Base-by-base conservation (phyloP, 2,329 filamentous ascomycete genomes). In the Arthroderma sp. region DNA sequence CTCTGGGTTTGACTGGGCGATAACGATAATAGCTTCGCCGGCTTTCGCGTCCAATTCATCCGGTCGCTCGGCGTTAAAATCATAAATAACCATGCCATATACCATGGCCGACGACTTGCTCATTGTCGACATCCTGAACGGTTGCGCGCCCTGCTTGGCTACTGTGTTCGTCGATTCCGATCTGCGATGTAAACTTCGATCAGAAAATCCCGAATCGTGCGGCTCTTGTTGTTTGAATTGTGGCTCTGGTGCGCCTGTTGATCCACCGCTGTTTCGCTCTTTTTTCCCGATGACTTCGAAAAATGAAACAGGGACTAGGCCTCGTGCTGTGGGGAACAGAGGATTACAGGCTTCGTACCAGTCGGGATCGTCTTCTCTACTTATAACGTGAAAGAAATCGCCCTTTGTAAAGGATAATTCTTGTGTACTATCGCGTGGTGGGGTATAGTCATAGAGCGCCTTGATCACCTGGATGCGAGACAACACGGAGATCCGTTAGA, bases 281-380 rank as follows among this genome's bases (percentile, higher is more conserved):
- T 84, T 94, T 68, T 91, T 89, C 52, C 87, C 88, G 40, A 98
- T 77, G 34, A 81, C 77, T 63, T 96, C 87, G 65, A 98, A 98
- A 67, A 87, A 95, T 47, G 82, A 78, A 47, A 95, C 91, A 5
- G 91, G 91, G 38, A 98, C 91, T 49, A 98, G 75, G 49, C 91
- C 91, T 53, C 87, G 80, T 42, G 86, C 85, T 65, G 83, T 83
- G 57, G 57, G 86, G 52, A 94, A 73, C 42, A 84, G 77, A 49
- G 91, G 91, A 61, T 98, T 98, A 73, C 87, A 96, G 45, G 89
- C 91, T 67, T 96, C 91, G 73, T 95, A 98, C 89, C 91, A 98
- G 61, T 95, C 86, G 36, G 72, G 69, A 62, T 96, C 89, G 71
- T 95, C 82, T 69, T 96, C 91, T 63, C 89, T 83, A 57, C 85